A percentile compares a stretch with the other conserved stretches of the same genome.
phyloP scores from a whole-genome alignment of 768 basidiomycete species.

The Nevesoporus exiguus region DNA sequence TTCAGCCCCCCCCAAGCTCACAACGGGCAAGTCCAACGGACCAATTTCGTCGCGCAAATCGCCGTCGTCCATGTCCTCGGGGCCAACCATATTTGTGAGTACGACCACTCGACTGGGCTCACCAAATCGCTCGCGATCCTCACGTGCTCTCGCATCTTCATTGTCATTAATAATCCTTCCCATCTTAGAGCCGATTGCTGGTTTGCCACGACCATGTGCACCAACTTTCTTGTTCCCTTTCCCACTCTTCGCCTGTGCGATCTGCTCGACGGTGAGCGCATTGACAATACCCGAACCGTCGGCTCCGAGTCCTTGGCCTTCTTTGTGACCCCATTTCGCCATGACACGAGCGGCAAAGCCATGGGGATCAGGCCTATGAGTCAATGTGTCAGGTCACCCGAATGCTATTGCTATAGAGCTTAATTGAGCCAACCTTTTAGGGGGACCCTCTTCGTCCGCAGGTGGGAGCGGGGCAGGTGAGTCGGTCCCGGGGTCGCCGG shows the following conservation, averaged over 20 bases:
- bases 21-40: slow-evolving; percentile 28
- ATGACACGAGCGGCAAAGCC: slow-evolving; percentile 84
- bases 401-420: neutral
- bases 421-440: slow-evolving; percentile 13
- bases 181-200: slow-evolving; percentile 59
- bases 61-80: slow-evolving; percentile 80
- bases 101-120: slow-evolving; percentile 89
- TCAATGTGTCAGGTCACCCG: neutral
- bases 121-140: slow-evolving; percentile 80
- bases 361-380: slow-evolving; percentile 54
- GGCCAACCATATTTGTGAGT: slow-evolving; percentile 84
- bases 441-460: slow-evolving; percentile 28
- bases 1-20: too few species aligned
- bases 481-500: slow-evolving; percentile 24
- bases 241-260: slow-evolving; percentile 33
- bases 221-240: slow-evolving; percentile 38
- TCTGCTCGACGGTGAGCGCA: slow-evolving; percentile 78
- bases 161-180: slow-evolving; percentile 91
- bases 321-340: slow-evolving; percentile 96
- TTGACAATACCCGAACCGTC: slow-evolving; percentile 85
- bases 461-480: slow-evolving; percentile 29
- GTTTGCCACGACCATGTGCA: slow-evolving; percentile 35
- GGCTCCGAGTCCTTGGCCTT: slow-evolving; percentile 87
- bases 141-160: slow-evolving; percentile 72
- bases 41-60: slow-evolving; percentile 88